Base-by-base conservation (phyloP, 1,139 yeast species). In the Suhomyces guaymorum region DNA sequence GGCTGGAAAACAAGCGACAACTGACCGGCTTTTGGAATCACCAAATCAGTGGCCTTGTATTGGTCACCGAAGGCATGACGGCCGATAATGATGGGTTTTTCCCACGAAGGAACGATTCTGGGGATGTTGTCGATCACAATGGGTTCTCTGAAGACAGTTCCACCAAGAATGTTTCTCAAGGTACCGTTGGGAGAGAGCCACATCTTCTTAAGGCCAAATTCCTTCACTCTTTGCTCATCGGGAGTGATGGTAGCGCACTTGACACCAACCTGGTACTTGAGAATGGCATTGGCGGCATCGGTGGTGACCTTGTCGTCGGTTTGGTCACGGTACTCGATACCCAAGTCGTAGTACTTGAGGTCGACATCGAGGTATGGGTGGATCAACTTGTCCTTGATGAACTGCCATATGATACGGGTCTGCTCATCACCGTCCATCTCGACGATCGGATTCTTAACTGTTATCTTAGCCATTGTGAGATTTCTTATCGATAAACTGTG, bases 211-310 rank as follows among this genome's bases (percentile, higher is more conserved):
- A 84, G 69, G 33, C 73, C 68, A 55, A 82, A 84, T 56, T 84
- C 94, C 53, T 80, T 70, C 30, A 84, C 92, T 63, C 94, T 75
- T 26, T 79, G 82, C 60, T 84, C 94, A 57, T 84, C 94, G 2
- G 94, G 94, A 2, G 94, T 84, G 51, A 84, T 84, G 28, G 94
- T 84, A 40, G 94, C 94, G 73, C 94, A 84, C 61, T 84, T 84
- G 47, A 84, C 78, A 39, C 90, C 94, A 26, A 84, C 94, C 42
- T 90, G 90, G 52, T 80, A 79, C 56, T 83, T 64, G 57, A 78
- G 70, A 45, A 82, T 84, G 28, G 92, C 92, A 38, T 80, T 66
- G 13, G 92, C 94, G 16, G 90, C 83, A 43, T 84, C 92, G 21
- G 73, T 52, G 14, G 94, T 84, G 46, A 84, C 80, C 58, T 81